Evolutionary conservation across 768 basidiomycete species (phyloP), one percentile per base, ranked within the genome.

Genomic region (Guyanaporus albipodus): DNA sequence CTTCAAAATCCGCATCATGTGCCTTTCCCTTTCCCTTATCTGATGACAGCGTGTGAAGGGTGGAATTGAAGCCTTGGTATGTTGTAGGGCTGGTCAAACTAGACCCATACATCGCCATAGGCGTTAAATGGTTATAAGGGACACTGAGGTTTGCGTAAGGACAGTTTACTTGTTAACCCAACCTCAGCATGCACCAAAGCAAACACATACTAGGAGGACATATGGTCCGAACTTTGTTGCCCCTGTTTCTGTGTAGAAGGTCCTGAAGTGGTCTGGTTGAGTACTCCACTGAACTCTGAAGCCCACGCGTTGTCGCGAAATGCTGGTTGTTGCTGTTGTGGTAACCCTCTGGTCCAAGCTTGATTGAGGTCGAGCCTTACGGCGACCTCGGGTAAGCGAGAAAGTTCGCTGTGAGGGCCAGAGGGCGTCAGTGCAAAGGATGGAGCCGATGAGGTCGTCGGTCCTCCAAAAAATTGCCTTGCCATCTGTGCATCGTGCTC

Each of bases 1-100:
- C 84, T 54, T 91, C 89, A 47, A 91, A 89, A 63, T 89, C 89
- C 4, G 77, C 79, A 42, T 90, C 85, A 46, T 78, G 74, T 15
- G 73, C 79, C 61, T 91, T 93, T 2, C 86, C 89, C 62, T 95
- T 97, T 12, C 82, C 87, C 56, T 83, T 80, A 40, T 68, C 61
- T 19, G 51, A 51, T 42, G 57, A 45, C 43, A 57, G 35, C 49
- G 55, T 36, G 26, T 57, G 55, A 52, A 49, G 46, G 40, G 59
- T 42, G 42, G 58, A 52, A 42, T 56, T 61, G 49, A 61, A 52
- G 26, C 37, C 33, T 46, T 72, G 70, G 42, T 67, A 66, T 60
- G 72, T 64, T 15, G 59, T 49, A 18, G 67, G 58, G 22, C 59
- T 55, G 18, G 67, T 60, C 61, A 75, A 67, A 26, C 64, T 33